phyloP scores from a whole-genome alignment of 441 rosid genomes.

The Brassica balearica region DNA sequence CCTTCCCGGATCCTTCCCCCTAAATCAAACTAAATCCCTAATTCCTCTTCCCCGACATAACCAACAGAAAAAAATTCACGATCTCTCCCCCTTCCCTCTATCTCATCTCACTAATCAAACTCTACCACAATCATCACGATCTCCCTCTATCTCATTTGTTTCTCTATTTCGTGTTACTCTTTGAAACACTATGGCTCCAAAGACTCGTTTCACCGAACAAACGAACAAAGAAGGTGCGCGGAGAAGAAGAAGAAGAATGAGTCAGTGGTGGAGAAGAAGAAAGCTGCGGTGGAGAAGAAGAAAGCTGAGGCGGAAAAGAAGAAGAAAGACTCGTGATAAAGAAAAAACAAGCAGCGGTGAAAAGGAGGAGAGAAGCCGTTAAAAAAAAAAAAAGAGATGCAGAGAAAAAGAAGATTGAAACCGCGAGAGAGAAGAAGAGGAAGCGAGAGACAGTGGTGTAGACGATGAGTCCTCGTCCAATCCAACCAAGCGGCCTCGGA shows the following conservation, averaged over 20 bases:
- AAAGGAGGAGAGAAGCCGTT: background rate
- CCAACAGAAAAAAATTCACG: no score
- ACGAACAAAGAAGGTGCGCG: background rate
- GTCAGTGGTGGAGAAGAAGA: background rate
- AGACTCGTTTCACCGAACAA: background rate
- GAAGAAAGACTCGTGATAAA: background rate
- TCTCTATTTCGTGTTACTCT: background rate
- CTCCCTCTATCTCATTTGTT: no score
- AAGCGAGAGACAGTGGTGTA: background rate
- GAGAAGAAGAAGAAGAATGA: background rate
- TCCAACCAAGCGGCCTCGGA: background rate
- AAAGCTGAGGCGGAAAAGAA: background rate
- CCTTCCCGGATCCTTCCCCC: background rate
- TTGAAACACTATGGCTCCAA: background rate
- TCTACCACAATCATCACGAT: no score
- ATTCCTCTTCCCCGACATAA: background rate
- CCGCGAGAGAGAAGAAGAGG: background rate
- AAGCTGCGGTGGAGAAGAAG: no score
- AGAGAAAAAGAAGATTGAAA: background rate
- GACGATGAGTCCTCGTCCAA: background rate
- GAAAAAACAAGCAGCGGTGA: no score
- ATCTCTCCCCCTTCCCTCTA: no score
- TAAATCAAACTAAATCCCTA: background rate
- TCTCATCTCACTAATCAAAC: no score
- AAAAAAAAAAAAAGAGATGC: background rate